Base-by-base conservation (phyloP, 352 stramenopile genomes). In the Thalassiosira pacifica region DNA sequence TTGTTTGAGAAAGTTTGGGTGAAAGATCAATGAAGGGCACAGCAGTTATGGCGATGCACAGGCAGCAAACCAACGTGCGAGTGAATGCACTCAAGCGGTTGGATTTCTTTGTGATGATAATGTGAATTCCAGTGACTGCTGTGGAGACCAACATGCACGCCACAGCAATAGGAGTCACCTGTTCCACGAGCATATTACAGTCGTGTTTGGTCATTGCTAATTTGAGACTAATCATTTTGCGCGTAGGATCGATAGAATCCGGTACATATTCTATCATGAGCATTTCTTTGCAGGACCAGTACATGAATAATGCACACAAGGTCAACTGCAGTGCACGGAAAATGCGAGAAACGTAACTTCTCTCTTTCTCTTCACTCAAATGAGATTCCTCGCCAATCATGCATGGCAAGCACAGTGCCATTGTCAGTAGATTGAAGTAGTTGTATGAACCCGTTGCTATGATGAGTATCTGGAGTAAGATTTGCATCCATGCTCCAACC, bases 391-490 rank as follows among this genome's bases (percentile, higher is more conserved):
- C 66, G 59, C 66, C 59, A 65, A 83, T 65, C 70, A 89, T 75
- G 26, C 78, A 87, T 45, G 86, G 63, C n/a, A 93, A 65, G 70
- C 78, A 91, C 18, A 96, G 48, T 13, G 83, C 64, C 5, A 96
- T 89, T 0, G 96, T 98, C 52, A 98, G 88, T 4, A 97, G 5
- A 86, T 98, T 98, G 92, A 98, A 98, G 69, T 97, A 98, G 65
- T 97, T 98, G 90, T 98, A 98, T 86, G 97, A 98, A 5, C 97
- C 96, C 13, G 96, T 98, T 27, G 96, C 65, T 31, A 97, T 82
- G 69, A 97, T 98, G 22, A 93, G 65, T 22, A 98, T 78, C 81
- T 98, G 96, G 31, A 98, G 80, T 22, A 93, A 40, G 26, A 96
- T 89, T 77, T 98, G 96, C 72, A 96, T 84, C 24, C 82, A 75